Conservation (phyloP, 768 basidiomycete species). For the Mycena crocata region DNA sequence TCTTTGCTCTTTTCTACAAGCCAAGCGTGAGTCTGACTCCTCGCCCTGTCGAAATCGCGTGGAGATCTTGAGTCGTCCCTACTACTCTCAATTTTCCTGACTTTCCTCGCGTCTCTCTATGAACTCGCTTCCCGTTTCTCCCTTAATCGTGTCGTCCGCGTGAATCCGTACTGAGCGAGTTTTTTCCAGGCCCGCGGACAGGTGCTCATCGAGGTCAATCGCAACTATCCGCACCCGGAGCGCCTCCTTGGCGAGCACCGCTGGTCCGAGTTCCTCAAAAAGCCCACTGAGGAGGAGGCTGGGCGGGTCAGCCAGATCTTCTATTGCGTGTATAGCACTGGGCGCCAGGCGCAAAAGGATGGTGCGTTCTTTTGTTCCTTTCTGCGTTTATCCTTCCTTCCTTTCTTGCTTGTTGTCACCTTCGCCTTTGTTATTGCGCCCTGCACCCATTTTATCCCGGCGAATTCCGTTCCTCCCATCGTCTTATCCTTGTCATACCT, state of each 20-base stretch:
- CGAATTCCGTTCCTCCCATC: too few relatives aligned
- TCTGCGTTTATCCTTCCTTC: too few relatives aligned
- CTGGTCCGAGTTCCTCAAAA: conserved; percentile 59
- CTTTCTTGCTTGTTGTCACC: too few relatives aligned
- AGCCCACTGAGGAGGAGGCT: conserved; percentile 51
- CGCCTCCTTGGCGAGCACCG: conserved; percentile 62
- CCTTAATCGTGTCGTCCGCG: too few relatives aligned
- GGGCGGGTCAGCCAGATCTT: conserved; percentile 54
- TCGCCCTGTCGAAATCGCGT: too few relatives aligned
- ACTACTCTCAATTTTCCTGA: too few relatives aligned
- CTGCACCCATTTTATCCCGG: too few relatives aligned
- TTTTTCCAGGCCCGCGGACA: conserved; percentile 55
- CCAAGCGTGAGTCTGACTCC: conserved; percentile 60
- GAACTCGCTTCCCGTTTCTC: too few relatives aligned
- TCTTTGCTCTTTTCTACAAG: conserved; percentile 60
- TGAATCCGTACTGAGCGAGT: background rate
- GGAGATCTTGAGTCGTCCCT: too few relatives aligned
- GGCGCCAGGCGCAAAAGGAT: conserved; percentile 61
- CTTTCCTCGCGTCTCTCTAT: too few relatives aligned
- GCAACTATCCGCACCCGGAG: conserved; percentile 47
- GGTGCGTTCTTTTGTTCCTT: conserved; percentile 49
- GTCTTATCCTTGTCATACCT: conserved; percentile 1
- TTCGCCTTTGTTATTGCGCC: too few relatives aligned
- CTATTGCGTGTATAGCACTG: conserved; percentile 54
- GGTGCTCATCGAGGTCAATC: conserved; percentile 62